Conservation (phyloP, 768 basidiomycete species). For the Leccinellum rugosiceps region DNA sequence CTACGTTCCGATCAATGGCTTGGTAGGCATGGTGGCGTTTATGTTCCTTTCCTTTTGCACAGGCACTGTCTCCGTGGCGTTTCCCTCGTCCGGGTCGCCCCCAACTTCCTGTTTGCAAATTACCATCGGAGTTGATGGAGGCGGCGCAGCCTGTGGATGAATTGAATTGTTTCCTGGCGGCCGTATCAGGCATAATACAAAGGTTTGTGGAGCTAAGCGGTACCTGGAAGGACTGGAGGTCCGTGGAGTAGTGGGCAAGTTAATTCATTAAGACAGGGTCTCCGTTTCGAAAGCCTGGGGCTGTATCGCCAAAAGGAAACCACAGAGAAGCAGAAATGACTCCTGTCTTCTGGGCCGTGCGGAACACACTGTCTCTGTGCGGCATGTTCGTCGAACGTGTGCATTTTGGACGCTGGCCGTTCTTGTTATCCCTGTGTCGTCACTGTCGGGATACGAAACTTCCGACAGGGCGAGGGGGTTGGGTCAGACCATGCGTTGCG, state of each 20-base stretch:
- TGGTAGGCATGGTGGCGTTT: conserved; percentile 21
- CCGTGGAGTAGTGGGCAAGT: conserved; percentile 16
- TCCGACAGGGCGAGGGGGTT: background rate
- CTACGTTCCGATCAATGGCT: conserved; percentile 25
- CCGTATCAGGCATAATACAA: conserved; percentile 5
- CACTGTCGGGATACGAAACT: conserved; percentile 1
- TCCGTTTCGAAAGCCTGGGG: conserved; percentile 3
- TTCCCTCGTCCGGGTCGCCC: conserved; percentile 16
- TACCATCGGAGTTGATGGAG: conserved; percentile 14
- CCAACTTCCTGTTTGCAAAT: conserved; percentile 23
- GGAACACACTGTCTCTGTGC: conserved; percentile 2
- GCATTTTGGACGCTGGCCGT: background rate
- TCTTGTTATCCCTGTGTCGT: conserved; percentile 11
- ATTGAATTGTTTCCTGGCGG: conserved; percentile 6
- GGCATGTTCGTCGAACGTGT: conserved; percentile 20
- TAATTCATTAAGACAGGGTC: conserved; percentile 20
- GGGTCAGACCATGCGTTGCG: conserved; percentile 4
- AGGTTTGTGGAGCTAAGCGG: conserved; percentile 15
- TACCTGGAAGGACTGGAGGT: conserved; percentile 12
- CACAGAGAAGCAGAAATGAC: background rate
- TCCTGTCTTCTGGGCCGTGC: background rate
- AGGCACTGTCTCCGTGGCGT: conserved; percentile 24
- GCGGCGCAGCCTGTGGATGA: conserved; percentile 15
- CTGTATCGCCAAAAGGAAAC: background rate
- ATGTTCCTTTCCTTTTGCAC: background rate